Evolutionary conservation across 169 alveolate species (phyloP).

Genomic region (Plasmodium vivax): DNA sequence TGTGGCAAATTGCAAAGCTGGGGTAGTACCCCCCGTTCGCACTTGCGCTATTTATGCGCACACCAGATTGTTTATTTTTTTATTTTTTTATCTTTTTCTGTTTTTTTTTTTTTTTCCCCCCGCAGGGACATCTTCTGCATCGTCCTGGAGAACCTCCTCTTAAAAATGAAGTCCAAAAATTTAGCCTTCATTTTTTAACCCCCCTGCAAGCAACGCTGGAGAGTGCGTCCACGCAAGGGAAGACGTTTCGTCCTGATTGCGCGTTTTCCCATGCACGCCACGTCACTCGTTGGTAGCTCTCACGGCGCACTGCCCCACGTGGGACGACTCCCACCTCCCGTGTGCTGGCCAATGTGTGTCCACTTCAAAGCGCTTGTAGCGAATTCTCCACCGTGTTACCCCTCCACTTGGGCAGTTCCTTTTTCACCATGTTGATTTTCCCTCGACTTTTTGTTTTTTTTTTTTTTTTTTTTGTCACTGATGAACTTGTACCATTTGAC

Average conservation of each 20-base stretch:
- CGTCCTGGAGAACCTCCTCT: conserved; percentile 34
- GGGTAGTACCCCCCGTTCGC: neutral
- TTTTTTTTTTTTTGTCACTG: neutral
- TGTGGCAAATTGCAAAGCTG: neutral
- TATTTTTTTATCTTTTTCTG: too few relatives aligned
- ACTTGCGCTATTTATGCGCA: neutral
- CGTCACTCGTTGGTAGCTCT: neutral
- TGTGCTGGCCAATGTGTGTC: neutral
- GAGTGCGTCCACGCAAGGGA: neutral
- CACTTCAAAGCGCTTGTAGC: neutral
- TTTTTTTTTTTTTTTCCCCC: neutral
- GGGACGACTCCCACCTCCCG: neutral
- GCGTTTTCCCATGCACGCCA: neutral
- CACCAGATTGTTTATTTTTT: neutral
- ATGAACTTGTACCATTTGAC: neutral
- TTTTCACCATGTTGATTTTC: neutral
- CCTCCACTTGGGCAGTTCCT: neutral
- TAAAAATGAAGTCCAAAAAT: conserved; percentile 48
- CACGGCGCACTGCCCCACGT: neutral
- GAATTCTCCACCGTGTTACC: neutral
- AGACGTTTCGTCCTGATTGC: neutral
- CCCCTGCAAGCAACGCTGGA: neutral
- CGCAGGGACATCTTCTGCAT: conserved; percentile 49
- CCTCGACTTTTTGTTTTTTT: neutral
- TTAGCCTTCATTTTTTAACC: conserved; percentile 2